A percentile compares a stretch with the other conserved stretches of the same genome.
These are phyloP conservation scores for Syncephalis plumigaleata DNA, from an alignment of 371 early-diverging fungal species.

Conservation along the genomic window DNA sequence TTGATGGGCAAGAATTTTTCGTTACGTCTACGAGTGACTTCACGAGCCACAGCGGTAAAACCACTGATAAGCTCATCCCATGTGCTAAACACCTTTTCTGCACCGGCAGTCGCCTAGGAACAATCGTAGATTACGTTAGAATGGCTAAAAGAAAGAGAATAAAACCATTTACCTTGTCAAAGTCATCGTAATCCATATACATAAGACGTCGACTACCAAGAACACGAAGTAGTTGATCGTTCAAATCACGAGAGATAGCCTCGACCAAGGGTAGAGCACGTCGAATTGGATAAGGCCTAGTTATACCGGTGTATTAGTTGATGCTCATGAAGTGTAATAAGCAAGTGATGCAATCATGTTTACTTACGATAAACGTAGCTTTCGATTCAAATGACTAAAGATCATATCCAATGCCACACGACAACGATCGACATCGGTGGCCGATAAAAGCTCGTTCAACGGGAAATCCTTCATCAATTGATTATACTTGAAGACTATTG, in stretches of 20 bases:
- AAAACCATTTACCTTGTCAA: slow-evolving; percentile 70
- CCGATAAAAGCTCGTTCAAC: slow-evolving; percentile 83
- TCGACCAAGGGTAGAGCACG: slow-evolving; percentile 87
- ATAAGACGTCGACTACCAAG: slow-evolving; percentile 79
- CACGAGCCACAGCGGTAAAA: slow-evolving; percentile 87
- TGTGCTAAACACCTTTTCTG: slow-evolving; percentile 72
- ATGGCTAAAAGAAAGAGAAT: no score
- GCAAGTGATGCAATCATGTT: neutral
- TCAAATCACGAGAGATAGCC: slow-evolving; percentile 87
- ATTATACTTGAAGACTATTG: slow-evolving; percentile 79
- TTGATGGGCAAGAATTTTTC: slow-evolving; percentile 94
- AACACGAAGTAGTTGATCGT: slow-evolving; percentile 78
- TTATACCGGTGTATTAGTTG: neutral
- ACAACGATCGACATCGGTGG: slow-evolving; percentile 78
- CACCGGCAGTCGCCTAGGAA: slow-evolving; percentile 28
- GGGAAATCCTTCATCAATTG: slow-evolving; percentile 97
- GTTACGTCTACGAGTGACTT: slow-evolving; percentile 75
- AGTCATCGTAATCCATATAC: slow-evolving; percentile 77
- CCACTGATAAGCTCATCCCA: slow-evolving; percentile 96
- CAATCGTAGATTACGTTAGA: no score
- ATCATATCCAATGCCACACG: slow-evolving; percentile 62
- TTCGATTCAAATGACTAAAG: slow-evolving; percentile 92
- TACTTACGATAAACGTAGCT: slow-evolving; percentile 72
- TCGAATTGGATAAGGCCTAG: slow-evolving; percentile 84
- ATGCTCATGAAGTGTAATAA: neutral